Evolutionary conservation across 2,329 filamentous ascomycete species (phyloP), one percentile per base, ranked within the genome.

Genomic region (Paramyrothecium roridum): DNA sequence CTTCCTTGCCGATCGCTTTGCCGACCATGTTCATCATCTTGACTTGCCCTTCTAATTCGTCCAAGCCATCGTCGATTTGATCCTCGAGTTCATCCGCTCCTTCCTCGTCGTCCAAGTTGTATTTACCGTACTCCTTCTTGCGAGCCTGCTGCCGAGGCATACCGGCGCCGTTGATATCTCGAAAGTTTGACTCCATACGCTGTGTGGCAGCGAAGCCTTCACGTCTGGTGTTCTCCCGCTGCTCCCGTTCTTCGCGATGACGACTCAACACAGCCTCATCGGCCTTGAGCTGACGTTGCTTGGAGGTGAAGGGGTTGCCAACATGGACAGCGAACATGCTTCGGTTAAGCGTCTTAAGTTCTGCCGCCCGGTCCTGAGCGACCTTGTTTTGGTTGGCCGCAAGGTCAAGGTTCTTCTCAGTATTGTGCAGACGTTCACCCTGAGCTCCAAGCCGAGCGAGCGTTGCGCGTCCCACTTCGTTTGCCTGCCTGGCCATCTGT

Each of bases 261-360:
- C 87, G 87, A 48, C 88, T 84, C 65, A 96, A 77, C 48, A 90
- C 82, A 54, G 84, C 80, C 52, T 87, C 79, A 60, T 95, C 90
- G 45, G 84, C 81, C 55, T 83, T 84, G 54, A 80, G 78, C 26
- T 81, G 82, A 48, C 87, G 82, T 61, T 81, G 82, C 59, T 83
- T 85, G 16, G 84, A 85, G 0, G 90, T 95, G 69, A 96, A 91
- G 0, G 88, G 88, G 64, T 91, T 91, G 53, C 80, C 79, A 23
- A 93, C 87, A 65, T 92, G 88, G 21, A 93, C 83, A 6, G 90
- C 89, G 67, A 96, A 96, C 91, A 97, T 96, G 76, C 88, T 92
- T 59, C 88, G 81, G 73, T 97, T 96, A 51, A 96, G 78, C 1
- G 84, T 90, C 76, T 93, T 93, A 40, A 97, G 77, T 67, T 96